Percentiles rank a stretch among this genome's conserved stretches.
Conservation (phyloP, 2,329 filamentous ascomycete species). For the Colletotrichum brevisporum region DNA sequence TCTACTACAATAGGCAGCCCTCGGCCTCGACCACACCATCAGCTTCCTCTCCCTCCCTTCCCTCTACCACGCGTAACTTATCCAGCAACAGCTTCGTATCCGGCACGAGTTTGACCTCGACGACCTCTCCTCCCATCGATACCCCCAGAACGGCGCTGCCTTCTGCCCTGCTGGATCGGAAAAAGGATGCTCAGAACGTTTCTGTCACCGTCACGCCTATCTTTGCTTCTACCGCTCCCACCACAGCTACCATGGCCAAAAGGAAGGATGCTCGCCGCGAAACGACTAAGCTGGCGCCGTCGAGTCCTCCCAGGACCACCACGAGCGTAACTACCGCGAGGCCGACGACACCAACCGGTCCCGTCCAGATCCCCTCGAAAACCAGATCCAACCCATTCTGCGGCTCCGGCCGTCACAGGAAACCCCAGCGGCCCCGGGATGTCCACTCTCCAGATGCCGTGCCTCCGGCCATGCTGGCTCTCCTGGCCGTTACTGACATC, state of each 20-base stretch:
- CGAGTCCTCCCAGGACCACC: constrained; percentile 41
- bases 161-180: constrained; percentile 40
- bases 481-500: constrained; percentile 74
- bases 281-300: constrained; percentile 40
- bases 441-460: constrained; percentile 67
- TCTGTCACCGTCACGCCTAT: constrained; percentile 41
- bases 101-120: constrained; percentile 16
- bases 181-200: constrained; percentile 43
- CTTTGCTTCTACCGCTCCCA: constrained; percentile 35
- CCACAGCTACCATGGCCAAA: constrained; percentile 42
- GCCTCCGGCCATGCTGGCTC: constrained; percentile 71
- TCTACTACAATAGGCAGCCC: constrained; percentile 43
- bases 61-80: constrained; percentile 25
- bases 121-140: constrained; percentile 14
- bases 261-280: constrained; percentile 42
- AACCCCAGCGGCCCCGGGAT: constrained; percentile 54
- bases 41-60: constrained; percentile 15
- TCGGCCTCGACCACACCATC: constrained; percentile 32
- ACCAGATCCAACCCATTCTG: constrained; percentile 54
- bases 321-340: constrained; percentile 40
- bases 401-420: constrained; percentile 56
- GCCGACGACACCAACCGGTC: constrained; percentile 57
- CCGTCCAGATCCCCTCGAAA: constrained; percentile 68
- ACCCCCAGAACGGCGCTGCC: constrained; percentile 38
- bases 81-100: constrained; percentile 25